These are phyloP conservation scores for Oenanthe javanica DNA, from an alignment of 140 eudicot species.

Conservation along the genomic window DNA sequence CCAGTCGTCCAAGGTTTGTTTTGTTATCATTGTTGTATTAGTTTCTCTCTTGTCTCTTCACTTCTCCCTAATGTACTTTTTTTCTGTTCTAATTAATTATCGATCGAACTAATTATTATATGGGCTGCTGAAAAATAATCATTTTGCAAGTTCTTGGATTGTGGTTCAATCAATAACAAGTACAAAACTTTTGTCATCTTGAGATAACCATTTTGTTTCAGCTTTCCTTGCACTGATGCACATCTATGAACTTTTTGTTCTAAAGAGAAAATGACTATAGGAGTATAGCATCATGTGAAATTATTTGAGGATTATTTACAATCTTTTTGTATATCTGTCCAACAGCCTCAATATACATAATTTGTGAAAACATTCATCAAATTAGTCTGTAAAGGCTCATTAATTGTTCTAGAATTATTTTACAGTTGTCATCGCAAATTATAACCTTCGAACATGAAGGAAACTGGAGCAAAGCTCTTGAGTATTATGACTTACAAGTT, in stretches of 20 bases:
- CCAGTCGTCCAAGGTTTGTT: conserved; percentile 85
- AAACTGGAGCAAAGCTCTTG: conserved; percentile 97
- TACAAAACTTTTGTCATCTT: neutral
- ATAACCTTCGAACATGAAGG: conserved; percentile 97
- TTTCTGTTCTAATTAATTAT: neutral
- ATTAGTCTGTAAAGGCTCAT: neutral
- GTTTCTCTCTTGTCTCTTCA: neutral
- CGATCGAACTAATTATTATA: neutral
- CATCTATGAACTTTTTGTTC: neutral
- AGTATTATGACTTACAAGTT: conserved; percentile 84
- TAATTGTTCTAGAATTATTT: conserved; percentile 8
- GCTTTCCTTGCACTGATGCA: neutral
- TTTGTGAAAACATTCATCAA: neutral
- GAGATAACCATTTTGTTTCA: neutral
- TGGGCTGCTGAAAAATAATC: neutral
- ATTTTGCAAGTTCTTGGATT: neutral
- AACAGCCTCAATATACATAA: neutral
- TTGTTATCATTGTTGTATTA: conserved; percentile 2
- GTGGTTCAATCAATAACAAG: neutral
- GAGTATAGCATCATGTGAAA: neutral
- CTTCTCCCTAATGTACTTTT: neutral
- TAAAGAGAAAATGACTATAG: neutral
- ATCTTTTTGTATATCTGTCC: neutral
- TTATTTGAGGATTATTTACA: neutral
- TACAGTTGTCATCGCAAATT: conserved; percentile 84